These are phyloP conservation scores for Magnaporthiopsis poae DNA, from an alignment of 2,329 filamentous ascomycete genomes.

Conservation along the genomic window DNA sequence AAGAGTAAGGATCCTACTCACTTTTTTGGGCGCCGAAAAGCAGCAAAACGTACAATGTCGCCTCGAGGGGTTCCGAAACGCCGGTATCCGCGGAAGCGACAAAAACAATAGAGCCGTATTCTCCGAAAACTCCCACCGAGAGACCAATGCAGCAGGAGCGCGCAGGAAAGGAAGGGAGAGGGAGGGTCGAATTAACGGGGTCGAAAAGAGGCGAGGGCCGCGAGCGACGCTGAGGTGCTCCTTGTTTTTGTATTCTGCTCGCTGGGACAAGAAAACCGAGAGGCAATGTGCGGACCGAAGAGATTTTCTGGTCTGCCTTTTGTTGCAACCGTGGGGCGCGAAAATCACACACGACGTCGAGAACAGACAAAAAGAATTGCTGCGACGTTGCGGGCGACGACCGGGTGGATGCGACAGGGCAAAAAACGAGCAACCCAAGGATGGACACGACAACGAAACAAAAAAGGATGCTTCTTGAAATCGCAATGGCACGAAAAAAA, in stretches of 20 bases:
- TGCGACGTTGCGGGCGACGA: not conserved
- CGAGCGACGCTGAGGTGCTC: not conserved
- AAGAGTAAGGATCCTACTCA: not conserved
- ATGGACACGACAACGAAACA: not conserved
- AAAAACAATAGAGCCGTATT: not conserved
- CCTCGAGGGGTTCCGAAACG: not conserved
- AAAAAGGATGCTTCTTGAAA: conserved; percentile 4
- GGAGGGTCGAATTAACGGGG: not conserved
- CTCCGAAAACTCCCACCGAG: not conserved
- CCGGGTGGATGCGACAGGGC: not conserved
- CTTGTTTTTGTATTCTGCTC: not conserved
- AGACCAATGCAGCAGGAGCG: not conserved
- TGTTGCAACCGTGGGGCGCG: not conserved
- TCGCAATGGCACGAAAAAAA: not conserved
- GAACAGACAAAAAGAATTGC: not conserved
- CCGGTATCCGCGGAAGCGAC: not conserved
- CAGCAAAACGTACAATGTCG: not conserved
- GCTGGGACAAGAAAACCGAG: not conserved
- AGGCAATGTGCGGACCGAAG: not conserved
- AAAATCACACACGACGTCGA: not conserved
- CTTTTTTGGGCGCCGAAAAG: not conserved
- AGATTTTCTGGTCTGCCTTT: not conserved
- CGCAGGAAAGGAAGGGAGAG: not conserved
- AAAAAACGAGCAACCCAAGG: conserved; percentile 1
- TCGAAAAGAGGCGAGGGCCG: not conserved